A percentile compares a stretch with the other conserved stretches of the same genome.
Conservation (phyloP, 192 early-diverging fungal genomes). For the Coemansia sp. region DNA sequence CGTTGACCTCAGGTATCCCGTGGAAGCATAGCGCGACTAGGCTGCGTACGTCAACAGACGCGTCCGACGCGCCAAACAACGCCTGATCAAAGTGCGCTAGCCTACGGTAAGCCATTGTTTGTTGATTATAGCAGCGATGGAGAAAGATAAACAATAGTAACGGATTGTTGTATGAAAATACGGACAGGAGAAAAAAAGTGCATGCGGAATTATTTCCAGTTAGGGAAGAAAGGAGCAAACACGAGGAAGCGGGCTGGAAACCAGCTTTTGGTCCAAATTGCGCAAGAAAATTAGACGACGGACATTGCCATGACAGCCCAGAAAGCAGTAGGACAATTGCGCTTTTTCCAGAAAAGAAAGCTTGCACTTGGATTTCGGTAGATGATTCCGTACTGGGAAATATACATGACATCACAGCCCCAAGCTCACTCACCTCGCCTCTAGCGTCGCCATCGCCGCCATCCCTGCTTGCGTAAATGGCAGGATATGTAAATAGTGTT, state of each 20-base stretch:
- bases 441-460: conserved; percentile 6
- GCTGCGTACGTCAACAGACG: conserved; percentile 12
- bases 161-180: background rate
- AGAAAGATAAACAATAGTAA: background rate
- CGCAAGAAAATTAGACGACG: too few species aligned
- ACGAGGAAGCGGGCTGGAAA: background rate
- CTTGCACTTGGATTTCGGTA: too few species aligned
- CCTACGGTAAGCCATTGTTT: conserved; percentile 12
- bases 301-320: too few species aligned
- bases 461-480: background rate
- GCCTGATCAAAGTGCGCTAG: conserved; percentile 9
- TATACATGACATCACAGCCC: background rate
- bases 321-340: too few species aligned
- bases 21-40: conserved; percentile 18
- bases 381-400: background rate
- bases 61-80: conserved; percentile 2
- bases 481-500: too few species aligned
- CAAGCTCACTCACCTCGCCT: background rate
- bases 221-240: background rate
- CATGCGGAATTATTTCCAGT: too few species aligned
- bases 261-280: too few species aligned
- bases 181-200: background rate
- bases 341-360: too few species aligned
- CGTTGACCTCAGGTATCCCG: conserved; percentile 20
- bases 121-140: background rate